phyloP scores from a whole-genome alignment of 1,284 basidiomycete species.

The Thelephora terrestris region DNA sequence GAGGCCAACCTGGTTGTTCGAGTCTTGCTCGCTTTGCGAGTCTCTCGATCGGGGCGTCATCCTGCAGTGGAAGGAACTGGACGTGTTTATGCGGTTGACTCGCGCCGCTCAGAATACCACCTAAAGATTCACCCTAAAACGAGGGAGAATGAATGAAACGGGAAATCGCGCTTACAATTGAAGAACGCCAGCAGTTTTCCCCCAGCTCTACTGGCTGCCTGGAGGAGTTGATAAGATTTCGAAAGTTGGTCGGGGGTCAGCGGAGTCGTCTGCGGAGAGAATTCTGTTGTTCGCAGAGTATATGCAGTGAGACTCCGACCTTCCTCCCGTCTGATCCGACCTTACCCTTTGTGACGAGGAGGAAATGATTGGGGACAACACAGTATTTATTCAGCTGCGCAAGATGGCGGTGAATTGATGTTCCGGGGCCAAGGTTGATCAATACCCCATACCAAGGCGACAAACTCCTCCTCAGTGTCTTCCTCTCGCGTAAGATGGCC shows the following conservation, averaged over 20 bases:
- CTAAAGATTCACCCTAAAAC: conserved; percentile 24
- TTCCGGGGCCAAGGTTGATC: not conserved
- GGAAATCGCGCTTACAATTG: conserved; percentile 47
- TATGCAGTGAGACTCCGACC: conserved; percentile 3
- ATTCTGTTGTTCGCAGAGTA: conserved; percentile 34
- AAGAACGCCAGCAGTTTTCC: conserved; percentile 71
- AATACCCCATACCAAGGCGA: conserved; percentile 52
- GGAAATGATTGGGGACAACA: conserved; percentile 73
- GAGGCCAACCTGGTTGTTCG: conserved; percentile 45
- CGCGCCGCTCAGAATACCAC: conserved; percentile 74
- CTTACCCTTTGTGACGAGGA: conserved; percentile 71
- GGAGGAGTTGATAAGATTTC: conserved; percentile 58
- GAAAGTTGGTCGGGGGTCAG: conserved; percentile 70
- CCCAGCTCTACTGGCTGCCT: conserved; percentile 53
- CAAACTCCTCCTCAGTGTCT: conserved; percentile 54
- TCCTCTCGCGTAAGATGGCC: conserved; percentile 57
- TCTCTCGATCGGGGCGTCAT: conserved; percentile 64
- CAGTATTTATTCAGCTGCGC: conserved; percentile 75
- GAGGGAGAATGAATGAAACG: not conserved
- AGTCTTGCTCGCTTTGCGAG: conserved; percentile 49
- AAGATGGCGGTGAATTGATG: not conserved
- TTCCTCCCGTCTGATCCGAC: not conserved
- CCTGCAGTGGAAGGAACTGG: conserved; percentile 65
- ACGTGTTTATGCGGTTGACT: conserved; percentile 84
- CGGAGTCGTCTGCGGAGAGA: conserved; percentile 66